These are phyloP conservation scores for Alloascoidea hylecoeti DNA, from an alignment of 805 yeast genomes.

Conservation along the genomic window DNA sequence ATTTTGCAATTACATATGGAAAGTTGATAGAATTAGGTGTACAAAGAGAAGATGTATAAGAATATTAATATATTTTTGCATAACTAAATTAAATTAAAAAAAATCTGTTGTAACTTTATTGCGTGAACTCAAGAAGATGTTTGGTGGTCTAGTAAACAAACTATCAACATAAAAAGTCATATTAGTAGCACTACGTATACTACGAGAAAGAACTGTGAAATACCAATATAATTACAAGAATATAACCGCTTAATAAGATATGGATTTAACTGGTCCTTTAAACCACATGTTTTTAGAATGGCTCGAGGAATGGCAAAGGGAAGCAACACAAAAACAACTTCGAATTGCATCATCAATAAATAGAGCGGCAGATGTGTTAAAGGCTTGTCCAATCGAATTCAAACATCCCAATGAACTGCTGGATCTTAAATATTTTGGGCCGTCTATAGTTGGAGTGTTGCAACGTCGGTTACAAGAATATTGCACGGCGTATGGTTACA, in stretches of 20 bases:
- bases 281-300: constrained; percentile 39
- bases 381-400: constrained; percentile 28
- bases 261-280: constrained; percentile 31
- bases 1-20: constrained; percentile 26
- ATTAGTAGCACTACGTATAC: too few species aligned
- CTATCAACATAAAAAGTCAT: too few species aligned
- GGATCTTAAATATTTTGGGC: constrained; percentile 58
- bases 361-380: constrained; percentile 41
- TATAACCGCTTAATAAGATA: constrained; percentile 8
- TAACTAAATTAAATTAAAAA: too few species aligned
- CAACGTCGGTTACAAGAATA: constrained; percentile 30
- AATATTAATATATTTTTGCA: too few species aligned
- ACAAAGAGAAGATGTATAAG: constrained; percentile 13
- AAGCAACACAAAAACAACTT: constrained; percentile 31
- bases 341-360: constrained; percentile 37
- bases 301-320: constrained; percentile 38
- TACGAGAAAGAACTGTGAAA: too few species aligned
- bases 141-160: too few species aligned
- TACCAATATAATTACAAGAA: background rate
- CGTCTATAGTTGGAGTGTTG: constrained; percentile 41
- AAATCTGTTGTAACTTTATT: too few species aligned
- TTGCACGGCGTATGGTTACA: constrained; percentile 39
- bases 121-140: too few species aligned
- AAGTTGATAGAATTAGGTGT: constrained; percentile 31
- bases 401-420: constrained; percentile 42